A percentile compares a stretch with the other conserved stretches of the same genome.
phyloP scores from a whole-genome alignment of 2,329 filamentous ascomycete genomes.

The Alternaria sp. region DNA sequence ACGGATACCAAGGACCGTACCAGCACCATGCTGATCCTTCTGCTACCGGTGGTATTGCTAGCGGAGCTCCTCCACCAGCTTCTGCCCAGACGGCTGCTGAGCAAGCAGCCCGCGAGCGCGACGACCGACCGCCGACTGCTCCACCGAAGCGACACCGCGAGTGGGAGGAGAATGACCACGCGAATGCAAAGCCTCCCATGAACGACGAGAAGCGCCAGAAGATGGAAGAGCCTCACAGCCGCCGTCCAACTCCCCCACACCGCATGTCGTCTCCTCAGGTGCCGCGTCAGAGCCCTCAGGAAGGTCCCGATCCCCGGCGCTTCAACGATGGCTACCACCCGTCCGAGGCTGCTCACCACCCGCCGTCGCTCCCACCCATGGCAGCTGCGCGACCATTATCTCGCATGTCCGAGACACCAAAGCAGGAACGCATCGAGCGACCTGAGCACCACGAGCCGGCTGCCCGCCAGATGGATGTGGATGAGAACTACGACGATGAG shows the following conservation, averaged over 20 bases:
- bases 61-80: conserved; percentile 70
- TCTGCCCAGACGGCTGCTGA: conserved; percentile 72
- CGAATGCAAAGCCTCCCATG: conserved; percentile 78
- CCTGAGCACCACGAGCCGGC: conserved; percentile 74
- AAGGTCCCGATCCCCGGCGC: conserved; percentile 66
- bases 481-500: conserved; percentile 97
- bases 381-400: conserved; percentile 56
- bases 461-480: conserved; percentile 92
- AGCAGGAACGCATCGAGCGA: conserved; percentile 52
- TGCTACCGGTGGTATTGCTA: conserved; percentile 66
- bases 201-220: conserved; percentile 88
- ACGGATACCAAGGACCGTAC: conserved; percentile 83
- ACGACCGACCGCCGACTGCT: conserved; percentile 78
- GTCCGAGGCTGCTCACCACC: conserved; percentile 89
- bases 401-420: conserved; percentile 54
- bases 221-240: conserved; percentile 81
- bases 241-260: conserved; percentile 61
- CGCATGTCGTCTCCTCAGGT: conserved; percentile 61
- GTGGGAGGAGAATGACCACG: conserved; percentile 80
- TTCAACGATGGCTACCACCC: conserved; percentile 84
- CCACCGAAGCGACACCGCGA: conserved; percentile 82
- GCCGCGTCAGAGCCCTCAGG: conserved; percentile 77
- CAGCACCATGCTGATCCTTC: conserved; percentile 73
- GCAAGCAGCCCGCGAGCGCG: conserved; percentile 67
- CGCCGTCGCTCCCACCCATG: conserved; percentile 64